A percentile compares a stretch with the other conserved stretches of the same genome.
Conservation (phyloP, 257 asterid genomes). For the Fraxinus americana region DNA sequence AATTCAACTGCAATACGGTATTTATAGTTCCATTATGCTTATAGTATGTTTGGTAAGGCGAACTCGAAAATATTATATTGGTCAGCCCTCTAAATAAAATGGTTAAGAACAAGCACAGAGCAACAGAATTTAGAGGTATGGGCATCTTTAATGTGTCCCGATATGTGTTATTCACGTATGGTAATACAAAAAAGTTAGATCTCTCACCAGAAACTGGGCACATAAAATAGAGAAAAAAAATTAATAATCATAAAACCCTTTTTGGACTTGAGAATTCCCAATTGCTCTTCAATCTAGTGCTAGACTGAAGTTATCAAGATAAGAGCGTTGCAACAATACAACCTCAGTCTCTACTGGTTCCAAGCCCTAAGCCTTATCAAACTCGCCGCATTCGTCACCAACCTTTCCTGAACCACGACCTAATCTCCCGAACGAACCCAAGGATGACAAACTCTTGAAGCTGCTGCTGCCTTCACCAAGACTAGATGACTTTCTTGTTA, state of each 20-base stretch:
- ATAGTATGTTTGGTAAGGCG: too few species aligned
- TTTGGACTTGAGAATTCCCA: background rate
- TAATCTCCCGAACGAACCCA: constrained; percentile 63
- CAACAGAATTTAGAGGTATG: background rate
- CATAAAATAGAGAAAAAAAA: constrained; percentile 5
- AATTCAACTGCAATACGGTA: too few species aligned
- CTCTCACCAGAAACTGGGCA: constrained; percentile 20
- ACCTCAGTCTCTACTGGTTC: background rate
- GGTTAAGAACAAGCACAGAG: background rate
- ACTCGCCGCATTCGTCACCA: constrained; percentile 47
- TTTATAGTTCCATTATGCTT: too few species aligned
- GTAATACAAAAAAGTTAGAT: constrained; percentile 25
- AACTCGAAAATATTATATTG: too few species aligned
- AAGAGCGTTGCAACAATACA: too few species aligned
- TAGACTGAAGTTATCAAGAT: too few species aligned
- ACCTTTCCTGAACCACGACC: constrained; percentile 59
- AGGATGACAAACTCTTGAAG: constrained; percentile 58
- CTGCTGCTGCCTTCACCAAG: constrained; percentile 62
- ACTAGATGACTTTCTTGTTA: constrained; percentile 44
- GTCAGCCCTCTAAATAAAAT: too few species aligned
- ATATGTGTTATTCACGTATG: background rate
- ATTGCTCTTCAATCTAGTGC: constrained; percentile 1
- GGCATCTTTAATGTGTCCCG: background rate
- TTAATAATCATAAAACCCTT: background rate
- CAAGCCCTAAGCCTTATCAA: constrained; percentile 36